phyloP scores from a whole-genome alignment of 208 protist species.

The Borovskyia barvae region DNA sequence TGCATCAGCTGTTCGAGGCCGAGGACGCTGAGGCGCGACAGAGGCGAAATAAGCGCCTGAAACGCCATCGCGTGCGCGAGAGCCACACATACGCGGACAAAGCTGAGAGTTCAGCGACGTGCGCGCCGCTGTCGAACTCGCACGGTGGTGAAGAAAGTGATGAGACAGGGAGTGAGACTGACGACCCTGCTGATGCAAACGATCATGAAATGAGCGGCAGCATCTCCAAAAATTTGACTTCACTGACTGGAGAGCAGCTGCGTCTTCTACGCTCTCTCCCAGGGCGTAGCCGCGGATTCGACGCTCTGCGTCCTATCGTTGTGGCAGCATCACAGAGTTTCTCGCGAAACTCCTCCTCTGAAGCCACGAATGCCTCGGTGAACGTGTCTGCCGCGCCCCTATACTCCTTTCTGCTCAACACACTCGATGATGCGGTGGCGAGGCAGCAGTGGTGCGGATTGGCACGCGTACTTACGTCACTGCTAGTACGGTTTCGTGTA shows the following conservation, averaged over 20 bases:
- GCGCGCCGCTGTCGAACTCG: background rate
- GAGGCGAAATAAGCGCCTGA: conserved; percentile 9
- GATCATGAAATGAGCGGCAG: background rate
- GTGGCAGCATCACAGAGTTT: too few relatives aligned
- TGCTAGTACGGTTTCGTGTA: conserved; percentile 65
- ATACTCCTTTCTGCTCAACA: conserved; percentile 39
- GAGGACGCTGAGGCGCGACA: conserved; percentile 13
- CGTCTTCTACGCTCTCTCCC: conserved; percentile 19
- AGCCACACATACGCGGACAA: background rate
- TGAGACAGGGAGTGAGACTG: too few relatives aligned
- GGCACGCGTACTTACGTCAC: conserved; percentile 62
- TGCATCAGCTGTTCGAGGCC: conserved; percentile 17
- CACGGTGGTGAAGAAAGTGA: background rate
- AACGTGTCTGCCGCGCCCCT: conserved; percentile 1
- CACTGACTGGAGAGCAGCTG: conserved; percentile 19
- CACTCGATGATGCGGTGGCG: conserved; percentile 33
- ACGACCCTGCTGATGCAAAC: background rate
- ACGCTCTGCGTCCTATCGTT: conserved; percentile 6
- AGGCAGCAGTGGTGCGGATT: conserved; percentile 58
- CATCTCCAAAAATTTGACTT: background rate
- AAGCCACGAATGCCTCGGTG: background rate
- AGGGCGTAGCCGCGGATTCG: conserved; percentile 17
- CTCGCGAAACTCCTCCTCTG: background rate
- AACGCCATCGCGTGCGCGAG: background rate
- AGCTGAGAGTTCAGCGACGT: background rate